Percentiles rank a stretch among this genome's conserved stretches.
phyloP scores from a whole-genome alignment of 2,329 filamentous ascomycete genomes.

The Aureobasidium sp. region DNA sequence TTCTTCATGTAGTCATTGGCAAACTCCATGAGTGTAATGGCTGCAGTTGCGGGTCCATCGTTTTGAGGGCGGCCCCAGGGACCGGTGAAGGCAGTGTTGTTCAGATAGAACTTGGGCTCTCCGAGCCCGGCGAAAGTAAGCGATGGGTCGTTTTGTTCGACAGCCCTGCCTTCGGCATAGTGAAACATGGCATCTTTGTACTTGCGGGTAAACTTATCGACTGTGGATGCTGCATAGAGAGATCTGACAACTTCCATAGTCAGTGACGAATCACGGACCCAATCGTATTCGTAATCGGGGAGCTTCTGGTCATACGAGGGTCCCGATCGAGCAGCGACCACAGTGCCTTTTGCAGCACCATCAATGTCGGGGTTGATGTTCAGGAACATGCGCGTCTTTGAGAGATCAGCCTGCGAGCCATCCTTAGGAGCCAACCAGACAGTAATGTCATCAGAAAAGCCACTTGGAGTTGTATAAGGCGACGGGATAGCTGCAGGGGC shows the following conservation, averaged over 20 bases:
- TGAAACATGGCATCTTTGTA: constrained; percentile 25
- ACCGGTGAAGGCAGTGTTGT: constrained; percentile 26
- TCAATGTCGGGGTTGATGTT: constrained; percentile 28
- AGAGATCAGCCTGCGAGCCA: constrained; percentile 22
- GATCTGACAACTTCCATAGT: constrained; percentile 27
- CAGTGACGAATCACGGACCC: constrained; percentile 27
- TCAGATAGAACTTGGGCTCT: constrained; percentile 30
- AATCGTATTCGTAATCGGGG: constrained; percentile 30
- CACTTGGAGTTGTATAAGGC: constrained; percentile 25
- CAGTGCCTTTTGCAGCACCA: constrained; percentile 25
- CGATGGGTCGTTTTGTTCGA: constrained; percentile 28
- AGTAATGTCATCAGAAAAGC: constrained; percentile 28
- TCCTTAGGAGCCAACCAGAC: constrained; percentile 21
- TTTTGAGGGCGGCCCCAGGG: constrained; percentile 31
- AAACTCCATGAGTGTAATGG: constrained; percentile 28
- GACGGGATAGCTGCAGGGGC: constrained; percentile 21
- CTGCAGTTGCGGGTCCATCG: constrained; percentile 28
- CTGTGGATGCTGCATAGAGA: constrained; percentile 23
- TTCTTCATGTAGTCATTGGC: constrained; percentile 25
- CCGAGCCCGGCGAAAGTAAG: constrained; percentile 26
- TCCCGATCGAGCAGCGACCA: constrained; percentile 27
- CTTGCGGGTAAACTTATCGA: constrained; percentile 18
- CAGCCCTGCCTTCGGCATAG: constrained; percentile 24
- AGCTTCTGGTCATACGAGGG: constrained; percentile 22
- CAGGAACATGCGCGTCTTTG: constrained; percentile 26